Conservation (phyloP, 768 basidiomycete species). For the Trametes cingulata region DNA sequence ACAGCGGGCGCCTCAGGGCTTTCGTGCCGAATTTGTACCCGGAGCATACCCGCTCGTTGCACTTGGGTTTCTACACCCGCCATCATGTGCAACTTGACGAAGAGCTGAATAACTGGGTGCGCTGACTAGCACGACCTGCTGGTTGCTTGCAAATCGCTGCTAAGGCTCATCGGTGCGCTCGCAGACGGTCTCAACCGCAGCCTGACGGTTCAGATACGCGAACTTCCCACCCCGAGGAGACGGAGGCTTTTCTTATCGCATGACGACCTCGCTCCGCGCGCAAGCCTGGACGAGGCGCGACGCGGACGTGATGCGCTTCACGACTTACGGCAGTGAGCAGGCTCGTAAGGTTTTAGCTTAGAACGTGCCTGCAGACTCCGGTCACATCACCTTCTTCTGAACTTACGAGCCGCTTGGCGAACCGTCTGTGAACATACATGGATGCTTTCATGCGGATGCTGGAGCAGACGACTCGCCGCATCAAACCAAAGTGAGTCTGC, state of each 20-base stretch:
- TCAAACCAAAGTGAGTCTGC: background rate
- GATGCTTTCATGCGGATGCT: background rate
- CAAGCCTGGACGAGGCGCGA: background rate
- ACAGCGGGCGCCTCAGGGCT: background rate
- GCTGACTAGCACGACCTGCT: background rate
- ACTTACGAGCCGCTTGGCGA: background rate
- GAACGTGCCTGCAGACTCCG: slow-evolving; percentile 3
- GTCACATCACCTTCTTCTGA: background rate
- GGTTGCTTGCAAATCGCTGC: background rate
- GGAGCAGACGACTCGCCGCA: background rate
- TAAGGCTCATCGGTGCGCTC: background rate
- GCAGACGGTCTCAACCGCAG: background rate
- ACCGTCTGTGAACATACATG: background rate
- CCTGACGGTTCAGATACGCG: slow-evolving; percentile 7
- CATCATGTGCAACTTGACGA: too few relatives aligned
- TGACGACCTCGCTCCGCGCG: background rate
- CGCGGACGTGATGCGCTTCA: background rate
- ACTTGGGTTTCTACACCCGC: too few relatives aligned
- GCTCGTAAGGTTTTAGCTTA: slow-evolving; percentile 3
- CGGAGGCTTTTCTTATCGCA: slow-evolving; percentile 16
- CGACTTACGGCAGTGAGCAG: background rate
- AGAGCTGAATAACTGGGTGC: too few relatives aligned
- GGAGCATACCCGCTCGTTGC: too few relatives aligned
- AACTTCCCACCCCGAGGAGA: slow-evolving; percentile 5
- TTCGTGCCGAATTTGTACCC: too few relatives aligned